Evolutionary conservation across 2,329 filamentous ascomycete species (phyloP).

Genomic region (Fulvia fulva): DNA sequence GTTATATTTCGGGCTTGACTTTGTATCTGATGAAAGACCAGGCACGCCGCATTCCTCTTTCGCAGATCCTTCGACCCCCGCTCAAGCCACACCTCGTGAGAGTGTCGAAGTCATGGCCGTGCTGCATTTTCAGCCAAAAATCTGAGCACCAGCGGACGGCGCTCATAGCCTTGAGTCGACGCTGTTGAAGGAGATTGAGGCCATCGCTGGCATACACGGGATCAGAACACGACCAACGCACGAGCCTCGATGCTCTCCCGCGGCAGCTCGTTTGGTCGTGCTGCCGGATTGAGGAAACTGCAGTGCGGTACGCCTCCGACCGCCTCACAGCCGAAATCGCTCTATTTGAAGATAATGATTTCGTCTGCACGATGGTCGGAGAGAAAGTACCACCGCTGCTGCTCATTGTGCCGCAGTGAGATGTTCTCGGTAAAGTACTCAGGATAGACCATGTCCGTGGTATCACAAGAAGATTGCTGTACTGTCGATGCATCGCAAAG

Average conservation of each 20-base stretch:
- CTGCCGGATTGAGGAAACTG: constrained; percentile 6
- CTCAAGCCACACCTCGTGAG: background rate
- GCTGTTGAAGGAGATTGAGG: no score
- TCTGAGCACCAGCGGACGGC: no score
- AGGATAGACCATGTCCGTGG: constrained; percentile 11
- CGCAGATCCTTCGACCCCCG: background rate
- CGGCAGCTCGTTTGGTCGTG: background rate
- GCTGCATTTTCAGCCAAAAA: background rate
- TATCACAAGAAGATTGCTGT: background rate
- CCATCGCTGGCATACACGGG: no score
- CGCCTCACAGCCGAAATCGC: constrained; percentile 3
- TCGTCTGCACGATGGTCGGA: constrained; percentile 8
- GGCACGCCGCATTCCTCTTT: constrained; percentile 10
- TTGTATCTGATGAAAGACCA: background rate
- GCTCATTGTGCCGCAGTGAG: background rate
- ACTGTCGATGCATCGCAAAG: constrained; percentile 6
- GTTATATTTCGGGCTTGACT: background rate
- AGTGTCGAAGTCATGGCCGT: constrained; percentile 10
- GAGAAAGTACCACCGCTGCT: constrained; percentile 11
- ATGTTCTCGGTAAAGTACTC: constrained; percentile 11
- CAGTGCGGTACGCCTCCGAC: constrained; percentile 9
- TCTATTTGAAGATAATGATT: constrained; percentile 11
- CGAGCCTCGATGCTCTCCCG: constrained; percentile 13
- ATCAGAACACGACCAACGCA: constrained; percentile 7
- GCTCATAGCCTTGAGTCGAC: no score